A percentile compares a stretch with the other conserved stretches of the same genome.
Conservation (phyloP, 495 filamentous ascomycete species). For the Hypoxylon crocopeplum region DNA sequence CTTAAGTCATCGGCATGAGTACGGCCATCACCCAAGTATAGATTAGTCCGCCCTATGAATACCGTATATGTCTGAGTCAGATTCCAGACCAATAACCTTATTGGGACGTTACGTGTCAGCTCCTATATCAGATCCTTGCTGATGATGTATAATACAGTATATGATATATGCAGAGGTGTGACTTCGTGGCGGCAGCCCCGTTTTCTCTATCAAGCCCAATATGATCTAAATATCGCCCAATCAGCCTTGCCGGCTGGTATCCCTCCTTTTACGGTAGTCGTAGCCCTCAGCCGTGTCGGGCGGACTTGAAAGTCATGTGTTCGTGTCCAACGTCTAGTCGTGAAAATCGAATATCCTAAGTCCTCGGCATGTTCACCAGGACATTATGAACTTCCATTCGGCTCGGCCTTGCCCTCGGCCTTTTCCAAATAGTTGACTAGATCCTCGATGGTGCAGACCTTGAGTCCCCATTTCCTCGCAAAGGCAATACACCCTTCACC, state of each 20-base stretch:
- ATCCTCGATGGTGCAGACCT: slow-evolving; percentile 94
- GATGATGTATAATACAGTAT: slow-evolving; percentile 15
- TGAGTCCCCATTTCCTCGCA: slow-evolving; percentile 86
- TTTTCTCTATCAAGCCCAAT: slow-evolving; percentile 21
- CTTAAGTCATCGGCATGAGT: no score
- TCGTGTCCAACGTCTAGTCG: background rate
- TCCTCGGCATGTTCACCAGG: no score
- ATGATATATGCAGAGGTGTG: slow-evolving; percentile 15
- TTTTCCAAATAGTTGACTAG: slow-evolving; percentile 81
- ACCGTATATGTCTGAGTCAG: no score
- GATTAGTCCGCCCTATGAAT: no score
- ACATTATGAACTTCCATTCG: slow-evolving; percentile 45
- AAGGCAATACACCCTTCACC: slow-evolving; percentile 89
- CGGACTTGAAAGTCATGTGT: background rate
- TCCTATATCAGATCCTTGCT: slow-evolving; percentile 7
- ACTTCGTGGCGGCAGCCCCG: background rate
- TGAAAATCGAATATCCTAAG: background rate
- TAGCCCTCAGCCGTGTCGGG: background rate
- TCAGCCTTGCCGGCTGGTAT: background rate
- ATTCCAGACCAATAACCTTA: no score
- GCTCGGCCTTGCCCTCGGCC: slow-evolving; percentile 58
- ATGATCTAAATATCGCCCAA: background rate
- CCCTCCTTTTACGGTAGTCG: background rate
- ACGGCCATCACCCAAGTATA: no score
- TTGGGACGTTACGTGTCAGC: no score